Percentiles rank a stretch among this genome's conserved stretches.
Conservation (phyloP, 306 rosid species). For the Neltuma alba region DNA sequence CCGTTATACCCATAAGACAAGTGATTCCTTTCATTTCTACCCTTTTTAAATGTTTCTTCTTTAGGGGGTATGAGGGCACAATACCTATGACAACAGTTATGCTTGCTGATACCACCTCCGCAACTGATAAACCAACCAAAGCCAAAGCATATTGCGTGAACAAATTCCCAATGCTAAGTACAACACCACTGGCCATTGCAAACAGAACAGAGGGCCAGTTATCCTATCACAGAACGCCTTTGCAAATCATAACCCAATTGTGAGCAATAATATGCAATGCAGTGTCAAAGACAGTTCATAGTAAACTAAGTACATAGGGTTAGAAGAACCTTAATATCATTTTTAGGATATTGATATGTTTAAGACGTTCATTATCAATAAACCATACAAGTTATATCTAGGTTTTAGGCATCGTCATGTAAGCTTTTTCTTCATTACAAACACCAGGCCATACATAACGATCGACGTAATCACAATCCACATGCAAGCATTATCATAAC, state of each 20-base stretch:
- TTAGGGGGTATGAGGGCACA: slow-evolving; percentile 16
- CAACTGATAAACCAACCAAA: slow-evolving; percentile 82
- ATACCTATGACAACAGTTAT: slow-evolving; percentile 81
- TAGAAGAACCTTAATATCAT: not conserved
- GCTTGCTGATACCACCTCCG: slow-evolving; percentile 82
- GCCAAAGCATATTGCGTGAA: slow-evolving; percentile 82
- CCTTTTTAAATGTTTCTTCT: not conserved
- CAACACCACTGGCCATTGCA: slow-evolving; percentile 87
- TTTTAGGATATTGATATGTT: not conserved
- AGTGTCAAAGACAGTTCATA: slow-evolving; percentile 16
- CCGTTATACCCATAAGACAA: not conserved
- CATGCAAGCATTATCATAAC: not conserved
- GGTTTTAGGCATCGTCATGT: too few species aligned
- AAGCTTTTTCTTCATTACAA: not conserved
- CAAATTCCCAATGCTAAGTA: slow-evolving; percentile 88
- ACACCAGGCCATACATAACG: too few species aligned
- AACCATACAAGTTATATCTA: not conserved
- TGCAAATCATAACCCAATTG: slow-evolving; percentile 26
- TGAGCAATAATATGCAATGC: slow-evolving; percentile 24
- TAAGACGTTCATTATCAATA: not conserved
- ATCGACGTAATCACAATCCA: too few species aligned
- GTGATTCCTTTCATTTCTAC: not conserved
- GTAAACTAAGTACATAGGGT: not conserved
- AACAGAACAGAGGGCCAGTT: slow-evolving; percentile 88
- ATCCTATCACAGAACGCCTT: slow-evolving; percentile 49